Evolutionary conservation across 1,139 yeast species (phyloP).

Genomic region (Pichia sp.): DNA sequence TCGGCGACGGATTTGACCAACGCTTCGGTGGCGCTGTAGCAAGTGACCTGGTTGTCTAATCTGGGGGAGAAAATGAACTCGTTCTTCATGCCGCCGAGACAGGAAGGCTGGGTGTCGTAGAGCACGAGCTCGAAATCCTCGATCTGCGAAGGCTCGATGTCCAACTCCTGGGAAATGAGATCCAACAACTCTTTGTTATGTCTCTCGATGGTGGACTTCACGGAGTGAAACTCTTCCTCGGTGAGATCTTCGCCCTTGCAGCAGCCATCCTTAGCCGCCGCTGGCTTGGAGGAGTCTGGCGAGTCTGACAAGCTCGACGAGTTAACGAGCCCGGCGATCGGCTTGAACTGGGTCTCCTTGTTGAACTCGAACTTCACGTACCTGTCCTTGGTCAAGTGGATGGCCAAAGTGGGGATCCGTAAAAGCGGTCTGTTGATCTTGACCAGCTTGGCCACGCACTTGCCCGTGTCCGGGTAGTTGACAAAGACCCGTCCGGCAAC

Average conservation of each 20-base stretch:
- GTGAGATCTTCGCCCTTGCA: conserved; percentile 47
- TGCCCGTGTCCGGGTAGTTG: conserved; percentile 43
- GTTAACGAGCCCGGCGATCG: conserved; percentile 70
- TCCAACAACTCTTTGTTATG: conserved; percentile 70
- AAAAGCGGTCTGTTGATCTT: conserved; percentile 79
- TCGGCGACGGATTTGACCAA: conserved; percentile 50
- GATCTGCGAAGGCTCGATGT: conserved; percentile 48
- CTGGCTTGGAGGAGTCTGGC: background rate
- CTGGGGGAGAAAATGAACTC: conserved; percentile 95
- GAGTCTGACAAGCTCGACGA: background rate
- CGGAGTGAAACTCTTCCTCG: conserved; percentile 58
- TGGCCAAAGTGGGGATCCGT: conserved; percentile 87
- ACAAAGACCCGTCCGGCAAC: conserved; percentile 90
- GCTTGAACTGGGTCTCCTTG: conserved; percentile 79
- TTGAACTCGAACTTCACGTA: conserved; percentile 81
- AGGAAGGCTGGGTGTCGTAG: conserved; percentile 78
- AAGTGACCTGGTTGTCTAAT: conserved; percentile 83
- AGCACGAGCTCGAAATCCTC: conserved; percentile 90
- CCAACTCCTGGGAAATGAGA: conserved; percentile 62
- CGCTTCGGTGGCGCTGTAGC: conserved; percentile 74
- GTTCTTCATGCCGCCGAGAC: conserved; percentile 81
- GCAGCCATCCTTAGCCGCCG: conserved; percentile 26
- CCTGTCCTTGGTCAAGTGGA: conserved; percentile 79
- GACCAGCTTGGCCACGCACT: conserved; percentile 61
- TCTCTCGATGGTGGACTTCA: conserved; percentile 62